Evolutionary conservation across 208 protist genomes (phyloP).

Genomic region (Polymyxa betae): DNA sequence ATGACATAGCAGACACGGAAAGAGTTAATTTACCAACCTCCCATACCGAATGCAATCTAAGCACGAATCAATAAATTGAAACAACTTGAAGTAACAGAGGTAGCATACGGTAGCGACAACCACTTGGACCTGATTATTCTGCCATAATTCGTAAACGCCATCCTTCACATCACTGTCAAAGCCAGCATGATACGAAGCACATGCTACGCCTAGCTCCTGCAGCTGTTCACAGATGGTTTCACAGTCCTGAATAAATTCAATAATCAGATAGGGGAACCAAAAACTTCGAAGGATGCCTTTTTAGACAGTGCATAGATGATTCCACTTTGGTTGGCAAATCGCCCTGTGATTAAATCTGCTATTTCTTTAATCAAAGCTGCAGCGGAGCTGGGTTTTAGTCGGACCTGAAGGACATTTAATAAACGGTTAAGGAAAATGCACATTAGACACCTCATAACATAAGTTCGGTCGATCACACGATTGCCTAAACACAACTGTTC

Average conservation of each 20-base stretch:
- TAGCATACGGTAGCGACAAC: neutral
- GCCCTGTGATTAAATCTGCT: neutral
- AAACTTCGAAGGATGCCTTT: neutral
- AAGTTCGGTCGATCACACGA: slow-evolving; percentile 25
- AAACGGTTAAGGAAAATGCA: neutral
- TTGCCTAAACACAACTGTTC: slow-evolving; percentile 7
- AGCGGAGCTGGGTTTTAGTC: neutral
- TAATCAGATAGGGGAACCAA: neutral
- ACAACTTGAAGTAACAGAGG: neutral
- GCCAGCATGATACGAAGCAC: slow-evolving; percentile 7
- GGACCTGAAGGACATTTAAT: neutral
- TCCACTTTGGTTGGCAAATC: neutral
- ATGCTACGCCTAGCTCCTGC: neutral
- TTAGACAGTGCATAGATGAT: slow-evolving; percentile 33
- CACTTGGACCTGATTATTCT: neutral
- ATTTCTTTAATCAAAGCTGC: neutral
- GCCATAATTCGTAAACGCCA: neutral
- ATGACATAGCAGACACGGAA: neutral
- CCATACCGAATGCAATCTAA: slow-evolving; percentile 33
- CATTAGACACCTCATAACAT: neutral
- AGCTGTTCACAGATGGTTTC: neutral
- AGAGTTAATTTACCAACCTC: neutral
- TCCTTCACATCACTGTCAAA: neutral
- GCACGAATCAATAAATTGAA: neutral
- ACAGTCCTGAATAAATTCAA: neutral